Evolutionary conservation across 2,329 filamentous ascomycete genomes (phyloP), one percentile per base, ranked within the genome.

Genomic region (Madurella mycetomatis): DNA sequence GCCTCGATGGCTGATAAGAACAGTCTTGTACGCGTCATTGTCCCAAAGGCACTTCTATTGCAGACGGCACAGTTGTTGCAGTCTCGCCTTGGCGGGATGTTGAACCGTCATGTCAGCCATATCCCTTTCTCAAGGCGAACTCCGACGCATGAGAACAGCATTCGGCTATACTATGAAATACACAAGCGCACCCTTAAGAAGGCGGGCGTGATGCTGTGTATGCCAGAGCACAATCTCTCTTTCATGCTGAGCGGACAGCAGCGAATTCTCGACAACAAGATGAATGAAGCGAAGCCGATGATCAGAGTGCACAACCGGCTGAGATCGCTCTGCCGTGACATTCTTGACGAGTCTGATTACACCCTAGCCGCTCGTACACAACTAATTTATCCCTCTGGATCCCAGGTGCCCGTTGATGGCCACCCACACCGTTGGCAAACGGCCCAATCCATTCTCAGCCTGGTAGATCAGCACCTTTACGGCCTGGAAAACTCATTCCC

Each of bases 151-250:
- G 41, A 57, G 0, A 49, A 66, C 0, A 64, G 69, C 5, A 69
- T 75, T 1, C 52, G 60, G 40, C 32, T 81, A 0, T 77, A 81
- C 13, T 54, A 66, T 3, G 71, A 59, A 4, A 58, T 73, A 3
- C 74, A 78, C 58, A 63, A 66, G 0, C 67, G 77, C 0, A 73
- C 78, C 4, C 65, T 72, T 17, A 63, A 66, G 2, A 61, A 58
- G 0, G 69, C 69, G 0, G 85, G 84, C 0, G 66, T 88, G 0
- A 74, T 88, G 37, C 65, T 88, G 0, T 74, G 76, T 0, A 72
- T 84, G 0, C 85, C 85, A 0, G 85, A 87, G 51, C 81, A 87
- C 57, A 72, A 83, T 1, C 69, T 88, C 5, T 88, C 85, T 0
- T 86, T 86, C 64, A 80, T 79, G 61, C 70, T 87, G 2, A 84